phyloP scores from a whole-genome alignment of 2,329 filamentous ascomycete species.

The Fusarium liriodendri region DNA sequence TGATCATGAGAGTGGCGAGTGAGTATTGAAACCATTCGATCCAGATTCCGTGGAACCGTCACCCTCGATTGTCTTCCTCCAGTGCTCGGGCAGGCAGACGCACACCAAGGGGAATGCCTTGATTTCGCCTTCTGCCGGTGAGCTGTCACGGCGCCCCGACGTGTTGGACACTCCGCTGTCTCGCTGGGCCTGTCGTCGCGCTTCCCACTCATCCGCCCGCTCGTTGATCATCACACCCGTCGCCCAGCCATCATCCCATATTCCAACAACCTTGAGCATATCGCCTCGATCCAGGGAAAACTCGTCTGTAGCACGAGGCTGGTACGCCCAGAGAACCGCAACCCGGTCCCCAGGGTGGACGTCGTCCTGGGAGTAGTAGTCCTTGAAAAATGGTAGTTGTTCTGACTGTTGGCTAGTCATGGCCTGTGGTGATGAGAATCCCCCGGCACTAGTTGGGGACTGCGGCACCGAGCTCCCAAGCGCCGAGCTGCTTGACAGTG shows the following conservation, averaged over 20 bases:
- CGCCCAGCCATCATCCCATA: conserved; percentile 99
- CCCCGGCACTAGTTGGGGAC: conserved; percentile 78
- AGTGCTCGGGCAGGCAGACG: conserved; percentile 94
- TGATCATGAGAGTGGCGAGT: conserved; percentile 43
- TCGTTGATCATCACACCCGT: conserved; percentile 88
- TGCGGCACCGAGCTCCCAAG: conserved; percentile 77
- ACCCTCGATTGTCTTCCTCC: conserved; percentile 95
- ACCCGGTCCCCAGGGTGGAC: conserved; percentile 93
- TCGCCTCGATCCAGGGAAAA: conserved; percentile 94
- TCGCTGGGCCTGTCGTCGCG: conserved; percentile 78
- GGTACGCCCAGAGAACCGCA: conserved; percentile 94
- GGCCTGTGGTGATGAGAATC: conserved; percentile 86
- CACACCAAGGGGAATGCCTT: conserved; percentile 98
- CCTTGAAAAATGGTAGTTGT: conserved; percentile 95
- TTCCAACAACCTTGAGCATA: conserved; percentile 97
- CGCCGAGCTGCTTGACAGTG: conserved; percentile 85
- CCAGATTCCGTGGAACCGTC: conserved; percentile 77
- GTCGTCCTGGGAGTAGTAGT: conserved; percentile 98
- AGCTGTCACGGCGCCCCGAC: conserved; percentile 70
- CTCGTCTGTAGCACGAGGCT: conserved; percentile 92
- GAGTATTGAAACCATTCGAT: conserved; percentile 54
- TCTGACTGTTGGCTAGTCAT: conserved; percentile 92
- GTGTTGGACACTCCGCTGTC: conserved; percentile 94
- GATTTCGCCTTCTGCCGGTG: conserved; percentile 81
- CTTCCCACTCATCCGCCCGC: conserved; percentile 89